A percentile compares a stretch with the other conserved stretches of the same genome.
phyloP scores from a whole-genome alignment of 2,329 filamentous ascomycete species.

The Dothidotthia symphoricarpi region DNA sequence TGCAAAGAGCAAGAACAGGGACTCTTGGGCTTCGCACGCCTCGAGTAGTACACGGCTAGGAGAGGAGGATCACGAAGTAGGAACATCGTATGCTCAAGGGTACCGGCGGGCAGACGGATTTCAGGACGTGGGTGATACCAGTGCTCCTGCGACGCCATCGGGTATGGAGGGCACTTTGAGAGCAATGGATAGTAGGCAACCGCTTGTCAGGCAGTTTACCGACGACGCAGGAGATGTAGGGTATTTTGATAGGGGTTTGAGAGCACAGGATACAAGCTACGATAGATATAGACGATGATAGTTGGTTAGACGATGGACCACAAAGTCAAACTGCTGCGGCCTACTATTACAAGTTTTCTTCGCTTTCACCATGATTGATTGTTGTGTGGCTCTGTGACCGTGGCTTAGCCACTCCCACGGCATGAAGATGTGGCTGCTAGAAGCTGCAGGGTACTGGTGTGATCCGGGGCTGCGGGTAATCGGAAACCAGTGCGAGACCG shows the following conservation, averaged over 20 bases:
- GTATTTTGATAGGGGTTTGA: slow-evolving; percentile 6
- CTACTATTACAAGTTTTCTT: too few species aligned
- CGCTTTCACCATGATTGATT: too few species aligned
- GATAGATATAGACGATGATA: slow-evolving; percentile 2
- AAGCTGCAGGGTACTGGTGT: too few species aligned
- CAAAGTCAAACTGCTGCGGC: too few species aligned
- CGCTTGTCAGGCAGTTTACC: slow-evolving; percentile 20
- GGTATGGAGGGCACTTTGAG: slow-evolving; percentile 21
- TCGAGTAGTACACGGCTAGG: slow-evolving; percentile 25
- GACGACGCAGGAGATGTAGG: slow-evolving; percentile 10
- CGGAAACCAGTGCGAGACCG: too few species aligned
- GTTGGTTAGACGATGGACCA: too few species aligned
- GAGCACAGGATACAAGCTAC: slow-evolving; percentile 3
- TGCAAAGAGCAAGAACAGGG: slow-evolving; percentile 4
- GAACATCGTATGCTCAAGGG: slow-evolving; percentile 26
- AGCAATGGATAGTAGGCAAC: slow-evolving; percentile 15
- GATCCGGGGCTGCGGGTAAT: too few species aligned
- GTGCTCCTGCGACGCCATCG: slow-evolving; percentile 23
- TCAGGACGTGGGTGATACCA: slow-evolving; percentile 20
- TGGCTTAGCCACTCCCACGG: too few species aligned
- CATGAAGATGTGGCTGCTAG: too few species aligned
- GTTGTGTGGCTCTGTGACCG: too few species aligned
- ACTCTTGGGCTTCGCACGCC: slow-evolving; percentile 12
- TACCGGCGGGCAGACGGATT: slow-evolving; percentile 25
- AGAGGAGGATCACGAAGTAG: slow-evolving; percentile 20